Evolutionary conservation across 2,329 filamentous ascomycete genomes (phyloP).

Genomic region (Pezicula carpinea): DNA sequence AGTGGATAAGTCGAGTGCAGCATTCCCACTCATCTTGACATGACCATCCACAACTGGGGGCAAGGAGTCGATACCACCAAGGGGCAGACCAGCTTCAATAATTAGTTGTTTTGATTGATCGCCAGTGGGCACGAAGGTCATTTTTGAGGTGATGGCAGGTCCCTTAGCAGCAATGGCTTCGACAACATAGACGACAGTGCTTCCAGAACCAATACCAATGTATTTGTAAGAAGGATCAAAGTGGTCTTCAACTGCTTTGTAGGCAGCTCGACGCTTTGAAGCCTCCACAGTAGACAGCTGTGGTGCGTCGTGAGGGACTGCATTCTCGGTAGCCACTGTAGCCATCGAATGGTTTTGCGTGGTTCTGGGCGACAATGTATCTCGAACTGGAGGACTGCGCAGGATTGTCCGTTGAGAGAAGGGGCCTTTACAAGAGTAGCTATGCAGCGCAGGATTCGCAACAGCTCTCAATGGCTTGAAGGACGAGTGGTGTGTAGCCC

Average conservation of each 20-base stretch:
- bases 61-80: slow-evolving; percentile 45
- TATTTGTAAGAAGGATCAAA: slow-evolving; percentile 58
- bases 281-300: slow-evolving; percentile 51
- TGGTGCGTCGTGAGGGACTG: neutral
- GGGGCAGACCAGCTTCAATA: slow-evolving; percentile 68
- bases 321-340: neutral
- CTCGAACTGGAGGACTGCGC: neutral
- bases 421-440: too few relatives aligned
- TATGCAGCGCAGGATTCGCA: too few relatives aligned
- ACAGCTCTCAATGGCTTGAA: too few relatives aligned
- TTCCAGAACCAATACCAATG: slow-evolving; percentile 77
- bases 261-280: slow-evolving; percentile 72
- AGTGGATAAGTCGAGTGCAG: slow-evolving; percentile 67
- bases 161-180: slow-evolving; percentile 68
- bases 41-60: slow-evolving; percentile 23
- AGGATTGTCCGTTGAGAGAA: neutral
- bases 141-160: slow-evolving; percentile 48
- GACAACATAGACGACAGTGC: slow-evolving; percentile 80
- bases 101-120: slow-evolving; percentile 81
- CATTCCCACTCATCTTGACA: slow-evolving; percentile 31
- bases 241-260: slow-evolving; percentile 68
- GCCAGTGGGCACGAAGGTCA: slow-evolving; percentile 84
- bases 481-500: too few relatives aligned
- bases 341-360: neutral
- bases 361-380: neutral